Conservation (phyloP, 257 asterid species). For the Euphrasia confusa region DNA sequence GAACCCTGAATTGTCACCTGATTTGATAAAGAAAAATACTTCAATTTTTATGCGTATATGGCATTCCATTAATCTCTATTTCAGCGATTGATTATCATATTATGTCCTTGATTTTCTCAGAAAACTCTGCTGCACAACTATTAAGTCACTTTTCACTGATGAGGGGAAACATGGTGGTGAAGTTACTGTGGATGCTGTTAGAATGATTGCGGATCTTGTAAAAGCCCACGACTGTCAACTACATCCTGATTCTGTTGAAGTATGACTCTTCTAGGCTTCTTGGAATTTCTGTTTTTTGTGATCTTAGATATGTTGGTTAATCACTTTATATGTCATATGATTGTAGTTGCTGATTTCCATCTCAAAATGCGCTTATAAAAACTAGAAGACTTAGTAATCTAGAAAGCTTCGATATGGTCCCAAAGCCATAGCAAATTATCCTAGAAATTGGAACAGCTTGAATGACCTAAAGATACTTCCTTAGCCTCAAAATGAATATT, state of each 20-base stretch:
- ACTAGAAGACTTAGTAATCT: neutral
- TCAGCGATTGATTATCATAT: conserved; percentile 12
- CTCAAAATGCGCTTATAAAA: neutral
- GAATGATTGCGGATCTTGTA: conserved; percentile 74
- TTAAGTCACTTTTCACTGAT: conserved; percentile 68
- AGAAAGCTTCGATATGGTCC: neutral
- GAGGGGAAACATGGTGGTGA: conserved; percentile 98
- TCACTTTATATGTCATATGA: neutral
- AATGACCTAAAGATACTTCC: neutral
- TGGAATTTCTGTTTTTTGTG: conserved; percentile 15
- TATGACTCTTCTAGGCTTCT: conserved; percentile 22
- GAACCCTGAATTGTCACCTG: conserved; percentile 2
- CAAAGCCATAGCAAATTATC: conserved; percentile 1
- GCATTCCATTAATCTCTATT: conserved; percentile 4
- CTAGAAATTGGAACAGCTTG: conserved; percentile 42
- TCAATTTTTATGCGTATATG: neutral
- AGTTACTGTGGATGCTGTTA: conserved; percentile 90
- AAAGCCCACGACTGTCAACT: conserved; percentile 68
- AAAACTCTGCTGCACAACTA: conserved; percentile 55
- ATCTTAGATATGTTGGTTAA: conserved; percentile 8
- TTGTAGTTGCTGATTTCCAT: neutral
- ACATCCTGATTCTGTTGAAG: conserved; percentile 94
- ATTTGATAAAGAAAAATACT: conserved; percentile 6
- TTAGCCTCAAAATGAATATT: too few relatives aligned
- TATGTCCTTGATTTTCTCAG: conserved; percentile 39